Evolutionary conservation across 257 asterid species (phyloP), one percentile per base, ranked within the genome.

Genomic region (Jaltomata sinuosa): DNA sequence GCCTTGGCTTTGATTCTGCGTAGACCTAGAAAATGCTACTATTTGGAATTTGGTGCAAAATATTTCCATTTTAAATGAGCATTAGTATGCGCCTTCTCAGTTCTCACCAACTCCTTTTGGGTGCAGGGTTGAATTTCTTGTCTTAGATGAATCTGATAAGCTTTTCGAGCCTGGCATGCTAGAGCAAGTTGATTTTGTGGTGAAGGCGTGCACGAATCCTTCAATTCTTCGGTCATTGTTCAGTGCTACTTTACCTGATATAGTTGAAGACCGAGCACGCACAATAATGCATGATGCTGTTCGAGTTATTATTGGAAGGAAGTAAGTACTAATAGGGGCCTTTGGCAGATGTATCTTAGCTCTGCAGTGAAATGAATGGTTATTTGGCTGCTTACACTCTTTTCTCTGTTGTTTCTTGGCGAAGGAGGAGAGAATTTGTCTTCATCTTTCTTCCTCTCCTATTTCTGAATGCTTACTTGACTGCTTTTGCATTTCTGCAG

Each of bases 171-270:
- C 94, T 57, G 98, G 98, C 42, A 85, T 95, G 93, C 94, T 94
- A 79, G 87, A 95, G 92, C 95, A 95, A 89, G 94, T 94, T 85
- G 99, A 95, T 90, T 90, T 94, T 18, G 98, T 94, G 84, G 97
- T 95, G 65, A 95, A 94, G 89, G 97, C 97, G n/a, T 95, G 99
- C 91, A 92, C 99, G 61, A 94, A 94, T 85, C 99, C 99, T 86
- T 91, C 95, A 83, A 94, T 95, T 79, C 31, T 92, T 71, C 97
- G 97, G 74, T 93, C 97, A 36, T 84, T 95, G 83, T 95, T 93
- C 82, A 95, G 98, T 84, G 99, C 99, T 87, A 95, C 98, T 87
- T 92, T 94, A 88, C 99, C 99, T 40, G 99, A 95, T 88, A 89
- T 89, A 14, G 94, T 95, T 80, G 99, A 94, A 91, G 97, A 91